Evolutionary conservation across 225 moss, liverwort and hornwort genomes (phyloP), one percentile per base, ranked within the genome.

Genomic region (Pseudisothecium myosuroides): DNA sequence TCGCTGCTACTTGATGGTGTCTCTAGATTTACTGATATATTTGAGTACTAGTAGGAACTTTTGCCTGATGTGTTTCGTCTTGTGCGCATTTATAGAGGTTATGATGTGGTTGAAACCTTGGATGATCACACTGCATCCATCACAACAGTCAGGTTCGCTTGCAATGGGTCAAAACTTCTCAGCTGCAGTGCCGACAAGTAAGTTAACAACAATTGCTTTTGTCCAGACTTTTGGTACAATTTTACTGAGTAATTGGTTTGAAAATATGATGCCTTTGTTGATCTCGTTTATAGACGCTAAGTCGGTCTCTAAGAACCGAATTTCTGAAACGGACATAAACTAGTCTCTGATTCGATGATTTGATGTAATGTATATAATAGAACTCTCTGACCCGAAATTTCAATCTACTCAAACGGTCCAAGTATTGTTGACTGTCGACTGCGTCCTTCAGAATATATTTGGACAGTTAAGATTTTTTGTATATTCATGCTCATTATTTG

Each of bases 161-260:
- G 92, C 91, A 90, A 87, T 93, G 95, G 95, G 56, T 92, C 93
- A 34, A 96, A 95, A 92, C 92, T 96, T 79, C 93, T 96, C 41
- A 95, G 95, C 88, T 96, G 95, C 90, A 94, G 95, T 91, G 96
- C 96, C 72, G 95, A 96, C 88, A 96, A 96, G 96, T 96, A 95
- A 92, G 91, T 89, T 14, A 55, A 64, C 39, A 59, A 67, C 50
- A 43, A 47, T 62, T 82, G 11, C 52, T 47, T 61, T 49, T 82
- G 61, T 75, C 39, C 39, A 63, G 78, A 82, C 27, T 62, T n/a
- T 89, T 73, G 37, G 65, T 73, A 66, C 73, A 86, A 73, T 56
- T 87, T 83, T 32, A 72, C 66, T 66, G 31, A 54, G 49, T 80
- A 65, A 83, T 26, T 41, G 28, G 36, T 84, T 73, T 45, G n/a